Conservation (phyloP, 2,329 filamentous ascomycete genomes). For the Hortaea werneckii region DNA sequence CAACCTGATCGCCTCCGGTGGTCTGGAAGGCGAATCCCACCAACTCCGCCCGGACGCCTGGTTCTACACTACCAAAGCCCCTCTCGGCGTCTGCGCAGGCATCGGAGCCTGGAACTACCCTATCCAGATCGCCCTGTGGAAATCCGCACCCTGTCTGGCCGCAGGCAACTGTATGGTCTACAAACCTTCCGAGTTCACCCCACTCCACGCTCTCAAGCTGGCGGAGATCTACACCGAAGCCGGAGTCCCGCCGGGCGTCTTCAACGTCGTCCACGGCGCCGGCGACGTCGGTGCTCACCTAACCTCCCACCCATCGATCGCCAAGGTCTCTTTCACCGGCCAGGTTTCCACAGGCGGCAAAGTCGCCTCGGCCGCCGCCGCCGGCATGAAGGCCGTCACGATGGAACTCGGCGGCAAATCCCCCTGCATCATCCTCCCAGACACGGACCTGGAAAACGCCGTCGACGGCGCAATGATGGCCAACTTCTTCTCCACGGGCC, state of each 20-base stretch:
- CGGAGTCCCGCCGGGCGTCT: conserved; percentile 69
- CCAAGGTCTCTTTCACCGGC: conserved; percentile 84
- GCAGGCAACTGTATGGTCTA: conserved; percentile 87
- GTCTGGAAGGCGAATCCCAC: conserved; percentile 70
- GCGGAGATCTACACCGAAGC: conserved; percentile 70
- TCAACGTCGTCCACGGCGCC: conserved; percentile 76
- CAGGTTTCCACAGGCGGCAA: conserved; percentile 76
- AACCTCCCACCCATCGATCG: conserved; percentile 60
- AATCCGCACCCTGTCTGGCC: conserved; percentile 73
- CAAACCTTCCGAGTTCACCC: conserved; percentile 80
- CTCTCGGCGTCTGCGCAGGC: conserved; percentile 73
- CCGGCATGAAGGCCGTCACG: conserved; percentile 79
- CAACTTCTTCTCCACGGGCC: conserved; percentile 84
- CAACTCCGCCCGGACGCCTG: conserved; percentile 65
- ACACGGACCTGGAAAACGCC: conserved; percentile 68
- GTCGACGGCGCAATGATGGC: conserved; percentile 87
- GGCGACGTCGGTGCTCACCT: conserved; percentile 68
- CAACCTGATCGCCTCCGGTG: conserved; percentile 64
- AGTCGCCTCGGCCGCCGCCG: conserved; percentile 65
- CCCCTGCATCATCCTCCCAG: conserved; percentile 68
- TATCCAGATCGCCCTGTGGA: conserved; percentile 84
- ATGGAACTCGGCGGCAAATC: conserved; percentile 89
- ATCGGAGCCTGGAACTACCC: conserved; percentile 92
- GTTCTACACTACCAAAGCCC: conserved; percentile 73
- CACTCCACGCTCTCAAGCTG: conserved; percentile 66